A percentile compares a stretch with the other conserved stretches of the same genome.
Evolutionary conservation across 495 filamentous ascomycete genomes (phyloP).

Genomic region (Penicillium paradoxum): DNA sequence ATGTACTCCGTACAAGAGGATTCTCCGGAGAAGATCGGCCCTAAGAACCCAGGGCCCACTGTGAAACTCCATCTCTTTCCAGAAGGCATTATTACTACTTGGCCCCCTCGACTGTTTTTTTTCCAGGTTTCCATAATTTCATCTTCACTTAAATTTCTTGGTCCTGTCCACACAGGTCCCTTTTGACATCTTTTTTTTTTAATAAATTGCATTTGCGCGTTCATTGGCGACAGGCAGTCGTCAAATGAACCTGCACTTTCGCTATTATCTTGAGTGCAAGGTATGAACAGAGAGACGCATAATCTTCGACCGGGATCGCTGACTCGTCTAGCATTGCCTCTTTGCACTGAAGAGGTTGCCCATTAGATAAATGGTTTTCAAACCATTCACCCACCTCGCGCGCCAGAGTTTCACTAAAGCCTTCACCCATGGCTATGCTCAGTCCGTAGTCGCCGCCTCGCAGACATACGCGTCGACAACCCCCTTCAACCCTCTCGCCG

Average conservation of each 20-base stretch:
- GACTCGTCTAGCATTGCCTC: constrained; percentile 37
- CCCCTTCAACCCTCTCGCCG: constrained; percentile 49
- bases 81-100: constrained; percentile 17
- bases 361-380: constrained; percentile 75
- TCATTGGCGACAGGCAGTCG: constrained; percentile 52
- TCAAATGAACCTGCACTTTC: constrained; percentile 63
- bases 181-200: not conserved
- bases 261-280: constrained; percentile 43
- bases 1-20: constrained; percentile 13
- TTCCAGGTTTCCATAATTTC: constrained; percentile 8
- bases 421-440: constrained; percentile 94
- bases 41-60: constrained; percentile 14
- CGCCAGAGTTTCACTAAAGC: constrained; percentile 95
- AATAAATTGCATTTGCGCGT: constrained; percentile 45
- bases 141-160: not conserved
- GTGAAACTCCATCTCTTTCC: constrained; percentile 29
- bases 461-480: constrained; percentile 79
- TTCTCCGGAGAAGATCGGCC: constrained; percentile 32
- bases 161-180: constrained; percentile 4
- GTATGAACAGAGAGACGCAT: constrained; percentile 30
- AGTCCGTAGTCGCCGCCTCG: constrained; percentile 92
- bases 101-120: not conserved
- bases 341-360: constrained; percentile 48
- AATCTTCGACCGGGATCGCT: not conserved
- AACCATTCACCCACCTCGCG: constrained; percentile 82